Percentiles rank a stretch among this genome's conserved stretches.
Evolutionary conservation across 164 flowering plant species (phyloP).

Genomic region (Annona cherimola): DNA sequence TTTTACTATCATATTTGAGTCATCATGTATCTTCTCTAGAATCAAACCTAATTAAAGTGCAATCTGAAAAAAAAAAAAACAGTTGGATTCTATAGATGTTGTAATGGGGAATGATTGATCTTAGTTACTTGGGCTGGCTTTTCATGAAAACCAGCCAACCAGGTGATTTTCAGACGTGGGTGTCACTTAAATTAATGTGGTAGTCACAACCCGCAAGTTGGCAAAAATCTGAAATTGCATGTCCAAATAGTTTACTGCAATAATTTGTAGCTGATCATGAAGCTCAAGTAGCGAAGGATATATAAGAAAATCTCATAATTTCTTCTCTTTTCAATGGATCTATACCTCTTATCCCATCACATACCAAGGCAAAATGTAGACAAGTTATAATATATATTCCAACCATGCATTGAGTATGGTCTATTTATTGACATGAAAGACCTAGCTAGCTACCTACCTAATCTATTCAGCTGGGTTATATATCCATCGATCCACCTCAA

Average conservation of each 20-base stretch:
- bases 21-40: neutral
- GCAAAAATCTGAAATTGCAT: neutral
- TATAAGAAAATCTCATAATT: neutral
- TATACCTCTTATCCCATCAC: neutral
- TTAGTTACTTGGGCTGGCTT: neutral
- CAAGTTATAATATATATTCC: neutral
- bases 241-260: neutral
- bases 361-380: neutral
- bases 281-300: neutral
- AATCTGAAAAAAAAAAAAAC: neutral
- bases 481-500: neutral
- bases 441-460: neutral
- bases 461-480: neutral
- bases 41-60: too few relatives aligned
- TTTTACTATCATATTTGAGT: slow-evolving; percentile 9
- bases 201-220: neutral
- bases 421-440: neutral
- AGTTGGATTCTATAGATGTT: neutral
- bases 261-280: neutral
- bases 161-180: neutral
- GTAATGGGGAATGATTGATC: neutral
- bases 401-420: neutral
- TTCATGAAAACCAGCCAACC: neutral
- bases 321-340: neutral
- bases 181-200: neutral